Conservation (phyloP, 73 alveolate genomes). For the Paramecium primaurelia region DNA sequence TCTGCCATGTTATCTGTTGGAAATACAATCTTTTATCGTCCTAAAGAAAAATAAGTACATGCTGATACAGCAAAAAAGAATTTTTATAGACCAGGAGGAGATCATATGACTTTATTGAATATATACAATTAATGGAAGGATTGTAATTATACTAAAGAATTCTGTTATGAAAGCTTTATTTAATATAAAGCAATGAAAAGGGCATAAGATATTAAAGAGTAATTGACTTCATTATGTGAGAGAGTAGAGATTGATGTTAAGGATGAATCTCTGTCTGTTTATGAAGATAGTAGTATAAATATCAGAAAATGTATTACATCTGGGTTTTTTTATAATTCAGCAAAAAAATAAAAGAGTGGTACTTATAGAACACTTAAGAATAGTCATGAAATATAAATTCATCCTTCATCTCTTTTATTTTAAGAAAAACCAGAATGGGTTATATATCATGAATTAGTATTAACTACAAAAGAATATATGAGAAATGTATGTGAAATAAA, state of each 20-base stretch:
- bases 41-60: conserved; percentile 88
- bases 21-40: conserved; percentile 94
- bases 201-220: conserved; percentile 99
- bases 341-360: conserved; percentile 94
- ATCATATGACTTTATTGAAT: conserved; percentile 95
- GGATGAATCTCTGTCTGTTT: conserved; percentile 65
- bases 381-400: conserved; percentile 89
- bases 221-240: conserved; percentile 91
- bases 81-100: conserved; percentile 98
- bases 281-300: conserved; percentile 14
- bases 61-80: conserved; percentile 98
- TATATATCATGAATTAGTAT: conserved; percentile 96
- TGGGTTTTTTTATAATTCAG: conserved; percentile 99
- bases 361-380: conserved; percentile 96
- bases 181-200: conserved; percentile 96
- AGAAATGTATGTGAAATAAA: conserved; percentile 92
- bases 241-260: conserved; percentile 89
- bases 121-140: conserved; percentile 99
- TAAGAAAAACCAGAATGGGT: conserved; percentile 90
- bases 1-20: conserved; percentile 98
- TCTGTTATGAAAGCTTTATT: conserved; percentile 97
- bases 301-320: conserved; percentile 72
- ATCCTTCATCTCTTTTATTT: conserved; percentile 82
- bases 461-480: conserved; percentile 98
- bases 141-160: conserved; percentile 86